Evolutionary conservation across 2,329 filamentous ascomycete genomes (phyloP).

Genomic region (Pezicula neosporulosa): DNA sequence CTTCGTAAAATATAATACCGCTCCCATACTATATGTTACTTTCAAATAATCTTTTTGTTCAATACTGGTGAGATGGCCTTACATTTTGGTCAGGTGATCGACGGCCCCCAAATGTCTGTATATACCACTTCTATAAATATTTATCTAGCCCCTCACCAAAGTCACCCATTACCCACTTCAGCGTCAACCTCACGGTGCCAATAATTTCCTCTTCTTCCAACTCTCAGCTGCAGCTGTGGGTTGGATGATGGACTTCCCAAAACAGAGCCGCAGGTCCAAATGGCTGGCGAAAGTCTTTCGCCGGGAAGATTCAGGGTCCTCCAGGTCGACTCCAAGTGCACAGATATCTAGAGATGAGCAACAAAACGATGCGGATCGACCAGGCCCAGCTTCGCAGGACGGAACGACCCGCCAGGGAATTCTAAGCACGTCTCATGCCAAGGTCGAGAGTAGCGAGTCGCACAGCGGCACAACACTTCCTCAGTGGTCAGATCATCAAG

Average conservation of each 20-base stretch:
- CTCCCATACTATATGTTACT: no score
- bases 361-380: not conserved
- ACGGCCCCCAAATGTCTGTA: no score
- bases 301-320: not conserved
- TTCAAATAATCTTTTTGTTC: no score
- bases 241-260: not conserved
- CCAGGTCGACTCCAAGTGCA: not conserved
- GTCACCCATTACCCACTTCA: no score
- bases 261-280: conserved; percentile 1
- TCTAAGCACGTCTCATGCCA: not conserved
- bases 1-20: no score
- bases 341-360: not conserved
- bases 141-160: no score
- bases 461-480: not conserved
- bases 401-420: not conserved
- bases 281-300: conserved; percentile 3
- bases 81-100: no score
- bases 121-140: no score
- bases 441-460: not conserved
- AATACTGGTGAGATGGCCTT: no score
- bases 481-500: not conserved
- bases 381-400: not conserved
- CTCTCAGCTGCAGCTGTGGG: not conserved
- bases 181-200: not conserved
- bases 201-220: not conserved